Conservation (phyloP, 1,284 basidiomycete species). For the Ganoderma resinaceum region DNA sequence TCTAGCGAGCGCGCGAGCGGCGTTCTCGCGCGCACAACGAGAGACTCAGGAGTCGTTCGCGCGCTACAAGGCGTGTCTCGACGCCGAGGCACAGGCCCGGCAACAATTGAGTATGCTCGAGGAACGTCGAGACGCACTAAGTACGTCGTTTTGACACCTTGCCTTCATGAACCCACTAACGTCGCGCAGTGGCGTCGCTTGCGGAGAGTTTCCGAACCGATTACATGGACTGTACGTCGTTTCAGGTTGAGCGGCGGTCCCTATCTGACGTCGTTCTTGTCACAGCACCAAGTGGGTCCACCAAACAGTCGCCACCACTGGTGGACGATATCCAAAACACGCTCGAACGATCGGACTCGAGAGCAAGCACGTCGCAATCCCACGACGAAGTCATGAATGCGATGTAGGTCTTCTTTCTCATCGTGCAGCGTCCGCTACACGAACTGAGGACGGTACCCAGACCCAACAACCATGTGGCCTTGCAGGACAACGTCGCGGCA, state of each 20-base stretch:
- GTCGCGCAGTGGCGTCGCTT: constrained; percentile 36
- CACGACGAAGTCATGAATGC: constrained; percentile 32
- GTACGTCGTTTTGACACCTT: constrained; percentile 45
- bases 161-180: constrained; percentile 10
- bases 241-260: not conserved
- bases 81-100: constrained; percentile 68
- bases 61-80: constrained; percentile 71
- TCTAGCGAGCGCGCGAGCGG: constrained; percentile 48
- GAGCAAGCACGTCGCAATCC: constrained; percentile 30
- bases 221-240: constrained; percentile 29
- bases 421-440: not conserved
- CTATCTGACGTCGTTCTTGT: not conserved
- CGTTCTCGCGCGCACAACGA: constrained; percentile 63
- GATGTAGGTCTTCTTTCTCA: constrained; percentile 23
- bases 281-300: constrained; percentile 27
- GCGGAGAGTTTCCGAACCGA: constrained; percentile 33
- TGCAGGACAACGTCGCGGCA: constrained; percentile 34
- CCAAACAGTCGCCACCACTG: constrained; percentile 30
- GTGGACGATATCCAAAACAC: constrained; percentile 30
- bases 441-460: constrained; percentile 21
- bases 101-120: constrained; percentile 68
- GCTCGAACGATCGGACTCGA: constrained; percentile 29
- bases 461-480: constrained; percentile 32
- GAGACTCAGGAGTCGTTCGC: constrained; percentile 76
- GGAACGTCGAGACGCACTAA: constrained; percentile 72